Conservation (phyloP, 306 rosid species). For the Vigna mungo region DNA sequence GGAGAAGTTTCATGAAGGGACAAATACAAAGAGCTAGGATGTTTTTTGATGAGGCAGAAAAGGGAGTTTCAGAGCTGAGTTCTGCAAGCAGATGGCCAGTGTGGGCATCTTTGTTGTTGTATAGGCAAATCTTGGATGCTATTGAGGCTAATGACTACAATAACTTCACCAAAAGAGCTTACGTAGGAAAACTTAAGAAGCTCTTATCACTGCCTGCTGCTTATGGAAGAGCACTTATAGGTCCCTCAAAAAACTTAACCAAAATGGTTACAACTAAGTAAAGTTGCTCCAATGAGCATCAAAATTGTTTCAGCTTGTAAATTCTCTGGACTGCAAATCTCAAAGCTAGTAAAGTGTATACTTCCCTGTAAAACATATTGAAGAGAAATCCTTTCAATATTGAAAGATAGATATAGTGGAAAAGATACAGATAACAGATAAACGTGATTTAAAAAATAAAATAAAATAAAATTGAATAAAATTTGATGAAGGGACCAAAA, state of each 20-base stretch:
- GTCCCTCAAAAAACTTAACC: constrained; percentile 54
- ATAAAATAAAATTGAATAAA: no score
- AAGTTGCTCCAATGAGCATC: constrained; percentile 20
- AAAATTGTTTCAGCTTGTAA: constrained; percentile 36
- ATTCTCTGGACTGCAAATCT: constrained; percentile 32
- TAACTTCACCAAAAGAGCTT: constrained; percentile 90
- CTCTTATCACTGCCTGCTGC: constrained; percentile 75
- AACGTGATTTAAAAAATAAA: no score
- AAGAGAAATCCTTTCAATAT: constrained; percentile 27
- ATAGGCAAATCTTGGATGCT: constrained; percentile 83
- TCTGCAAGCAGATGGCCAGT: constrained; percentile 97
- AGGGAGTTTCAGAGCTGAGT: constrained; percentile 77
- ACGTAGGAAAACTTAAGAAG: constrained; percentile 80
- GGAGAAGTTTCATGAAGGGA: constrained; percentile 89
- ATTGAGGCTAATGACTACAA: constrained; percentile 96
- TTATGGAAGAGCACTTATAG: constrained; percentile 68
- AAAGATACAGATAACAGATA: no score
- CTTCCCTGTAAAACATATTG: constrained; percentile 15
- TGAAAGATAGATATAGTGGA: no score
- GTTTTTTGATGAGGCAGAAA: constrained; percentile 95
- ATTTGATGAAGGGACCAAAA: no score
- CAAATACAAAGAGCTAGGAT: constrained; percentile 89
- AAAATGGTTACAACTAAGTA: constrained; percentile 47
- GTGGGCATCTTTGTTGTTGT: constrained; percentile 81
- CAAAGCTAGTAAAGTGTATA: constrained; percentile 25